A percentile compares a stretch with the other conserved stretches of the same genome.
Evolutionary conservation across 129 eudicot species (phyloP).

Genomic region (Artemisia argyi): DNA sequence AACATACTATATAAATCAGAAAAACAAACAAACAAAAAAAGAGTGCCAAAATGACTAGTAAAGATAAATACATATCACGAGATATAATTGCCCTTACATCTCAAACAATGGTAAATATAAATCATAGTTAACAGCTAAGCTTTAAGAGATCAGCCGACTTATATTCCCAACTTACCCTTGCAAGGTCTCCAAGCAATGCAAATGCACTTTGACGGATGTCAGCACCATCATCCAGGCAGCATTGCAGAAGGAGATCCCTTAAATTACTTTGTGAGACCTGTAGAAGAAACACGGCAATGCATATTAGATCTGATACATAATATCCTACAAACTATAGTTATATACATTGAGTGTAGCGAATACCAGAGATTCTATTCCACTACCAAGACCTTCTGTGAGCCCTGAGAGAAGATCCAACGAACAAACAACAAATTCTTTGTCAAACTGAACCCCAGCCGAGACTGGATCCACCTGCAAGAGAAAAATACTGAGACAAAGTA

Average conservation of each 20-base stretch:
- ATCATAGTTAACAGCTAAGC: neutral
- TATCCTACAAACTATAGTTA: neutral
- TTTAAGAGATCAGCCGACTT: neutral
- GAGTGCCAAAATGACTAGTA: neutral
- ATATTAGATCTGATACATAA: neutral
- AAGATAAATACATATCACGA: neutral
- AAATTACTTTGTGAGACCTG: slow-evolving; percentile 90
- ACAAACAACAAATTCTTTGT: slow-evolving; percentile 86
- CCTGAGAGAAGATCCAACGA: slow-evolving; percentile 94
- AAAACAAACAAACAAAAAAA: neutral
- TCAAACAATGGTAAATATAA: neutral
- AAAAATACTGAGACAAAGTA: neutral
- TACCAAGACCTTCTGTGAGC: slow-evolving; percentile 92
- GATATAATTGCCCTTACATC: neutral
- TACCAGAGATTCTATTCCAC: slow-evolving; percentile 97
- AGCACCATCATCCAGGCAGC: slow-evolving; percentile 84
- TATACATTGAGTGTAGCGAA: neutral
- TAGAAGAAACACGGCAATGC: neutral
- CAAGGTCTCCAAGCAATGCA: slow-evolving; percentile 98
- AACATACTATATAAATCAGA: neutral
- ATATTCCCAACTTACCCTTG: slow-evolving; percentile 70
- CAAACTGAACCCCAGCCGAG: slow-evolving; percentile 86
- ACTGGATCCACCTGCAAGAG: slow-evolving; percentile 67
- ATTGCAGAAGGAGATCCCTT: slow-evolving; percentile 90
- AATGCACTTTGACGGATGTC: slow-evolving; percentile 98